Conservation (phyloP, 139 green algal genomes). For the Picochlorum sp. region DNA sequence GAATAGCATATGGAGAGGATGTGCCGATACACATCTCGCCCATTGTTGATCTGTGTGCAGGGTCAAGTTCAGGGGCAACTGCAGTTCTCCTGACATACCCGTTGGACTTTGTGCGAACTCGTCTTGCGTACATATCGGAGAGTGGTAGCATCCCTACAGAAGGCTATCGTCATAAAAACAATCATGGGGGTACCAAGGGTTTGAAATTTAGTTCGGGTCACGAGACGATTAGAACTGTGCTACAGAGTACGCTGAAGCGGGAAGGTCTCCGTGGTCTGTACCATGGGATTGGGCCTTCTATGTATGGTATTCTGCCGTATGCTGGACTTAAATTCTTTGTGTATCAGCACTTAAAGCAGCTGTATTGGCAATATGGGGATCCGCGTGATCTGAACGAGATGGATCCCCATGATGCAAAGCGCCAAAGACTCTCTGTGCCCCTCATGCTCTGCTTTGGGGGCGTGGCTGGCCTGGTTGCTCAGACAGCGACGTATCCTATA, state of each 20-base stretch:
- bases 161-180: not conserved
- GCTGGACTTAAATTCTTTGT: slow-evolving; percentile 89
- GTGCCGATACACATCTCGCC: slow-evolving; percentile 22
- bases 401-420: not conserved
- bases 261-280: slow-evolving; percentile 71
- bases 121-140: slow-evolving; percentile 60
- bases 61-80: slow-evolving; percentile 66
- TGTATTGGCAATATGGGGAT: slow-evolving; percentile 8
- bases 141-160: not conserved
- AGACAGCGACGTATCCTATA: slow-evolving; percentile 78
- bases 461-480: slow-evolving; percentile 68
- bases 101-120: slow-evolving; percentile 77
- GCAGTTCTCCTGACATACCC: slow-evolving; percentile 85
- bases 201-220: not conserved
- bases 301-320: slow-evolving; percentile 89
- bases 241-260: slow-evolving; percentile 33
- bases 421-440: slow-evolving; percentile 41
- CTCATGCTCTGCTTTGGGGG: slow-evolving; percentile 75
- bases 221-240: slow-evolving; percentile 35
- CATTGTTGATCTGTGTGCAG: slow-evolving; percentile 64
- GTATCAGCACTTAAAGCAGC: slow-evolving; percentile 77
- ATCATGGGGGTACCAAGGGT: not conserved
- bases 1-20: not conserved
- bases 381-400: not conserved
- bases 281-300: slow-evolving; percentile 63